These are phyloP conservation scores for Neolentinus lepideus DNA, from an alignment of 1,284 basidiomycete species.

Conservation along the genomic window DNA sequence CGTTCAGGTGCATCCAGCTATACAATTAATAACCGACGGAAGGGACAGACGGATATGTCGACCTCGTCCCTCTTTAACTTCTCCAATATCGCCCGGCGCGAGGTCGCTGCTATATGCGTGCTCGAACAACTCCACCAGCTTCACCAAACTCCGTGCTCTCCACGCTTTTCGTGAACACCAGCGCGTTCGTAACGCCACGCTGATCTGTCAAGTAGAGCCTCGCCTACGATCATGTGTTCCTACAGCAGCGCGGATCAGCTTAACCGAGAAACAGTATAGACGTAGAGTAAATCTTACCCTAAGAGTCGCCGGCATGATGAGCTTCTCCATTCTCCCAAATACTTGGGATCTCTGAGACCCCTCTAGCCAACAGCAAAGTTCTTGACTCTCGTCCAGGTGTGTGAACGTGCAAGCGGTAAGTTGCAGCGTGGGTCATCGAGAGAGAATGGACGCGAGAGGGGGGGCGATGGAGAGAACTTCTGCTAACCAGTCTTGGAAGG, in stretches of 20 bases:
- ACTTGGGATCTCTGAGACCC: constrained; percentile 76
- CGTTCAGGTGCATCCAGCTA: too few species aligned
- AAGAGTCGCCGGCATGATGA: constrained; percentile 76
- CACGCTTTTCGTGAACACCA: constrained; percentile 95
- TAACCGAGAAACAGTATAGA: constrained; percentile 3
- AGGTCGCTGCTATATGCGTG: constrained; percentile 88
- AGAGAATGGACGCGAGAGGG: neutral
- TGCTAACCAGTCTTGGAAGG: constrained; percentile 92
- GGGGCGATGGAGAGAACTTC: constrained; percentile 68
- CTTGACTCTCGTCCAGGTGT: constrained; percentile 48
- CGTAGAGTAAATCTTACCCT: constrained; percentile 36
- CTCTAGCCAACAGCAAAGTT: constrained; percentile 87
- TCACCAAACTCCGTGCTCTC: constrained; percentile 86
- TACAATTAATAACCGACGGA: constrained; percentile 1
- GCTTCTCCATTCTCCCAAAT: constrained; percentile 81
- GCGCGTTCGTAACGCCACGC: constrained; percentile 55
- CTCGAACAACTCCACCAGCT: constrained; percentile 74
- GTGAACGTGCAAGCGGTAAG: constrained; percentile 45
- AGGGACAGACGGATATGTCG: constrained; percentile 61
- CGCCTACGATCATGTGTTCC: constrained; percentile 87
- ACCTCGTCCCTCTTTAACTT: constrained; percentile 80
- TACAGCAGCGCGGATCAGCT: constrained; percentile 20
- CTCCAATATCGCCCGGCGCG: constrained; percentile 57
- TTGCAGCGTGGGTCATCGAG: too few species aligned
- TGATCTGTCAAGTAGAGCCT: constrained; percentile 79